These are phyloP conservation scores for Calonectria pteridis DNA, from an alignment of 2,329 filamentous ascomycete genomes.

Conservation along the genomic window DNA sequence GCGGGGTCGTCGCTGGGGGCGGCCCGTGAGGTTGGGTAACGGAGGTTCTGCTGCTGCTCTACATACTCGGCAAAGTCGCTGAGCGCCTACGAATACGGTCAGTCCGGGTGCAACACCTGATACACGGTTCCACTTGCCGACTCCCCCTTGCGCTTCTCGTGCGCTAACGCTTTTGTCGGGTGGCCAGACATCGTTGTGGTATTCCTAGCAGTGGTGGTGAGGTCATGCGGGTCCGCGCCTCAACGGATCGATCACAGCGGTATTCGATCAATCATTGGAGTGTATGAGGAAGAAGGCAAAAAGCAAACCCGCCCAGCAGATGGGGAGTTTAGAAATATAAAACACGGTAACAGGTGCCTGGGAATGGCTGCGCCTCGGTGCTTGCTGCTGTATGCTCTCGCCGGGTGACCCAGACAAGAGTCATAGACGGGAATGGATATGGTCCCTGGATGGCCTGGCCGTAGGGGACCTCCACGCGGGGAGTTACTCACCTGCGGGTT, in stretches of 20 bases:
- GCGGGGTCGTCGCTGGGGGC: conserved; percentile 43
- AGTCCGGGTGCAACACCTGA: conserved; percentile 3
- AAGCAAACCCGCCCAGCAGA: neutral
- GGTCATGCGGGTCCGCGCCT: conserved; percentile 37
- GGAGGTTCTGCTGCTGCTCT: conserved; percentile 87
- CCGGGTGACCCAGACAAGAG: conserved; percentile 43
- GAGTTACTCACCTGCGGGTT: conserved; percentile 37
- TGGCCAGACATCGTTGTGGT: conserved; percentile 63
- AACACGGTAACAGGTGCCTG: conserved; percentile 14
- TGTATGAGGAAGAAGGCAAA: conserved; percentile 6
- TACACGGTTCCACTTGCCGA: conserved; percentile 66
- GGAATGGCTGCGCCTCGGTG: conserved; percentile 31
- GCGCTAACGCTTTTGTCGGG: conserved; percentile 72
- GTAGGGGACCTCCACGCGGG: conserved; percentile 32
- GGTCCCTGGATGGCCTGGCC: conserved; percentile 15
- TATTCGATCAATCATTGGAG: conserved; percentile 48
- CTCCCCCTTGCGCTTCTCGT: conserved; percentile 89
- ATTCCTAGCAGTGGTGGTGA: conserved; percentile 38
- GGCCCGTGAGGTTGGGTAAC: conserved; percentile 64
- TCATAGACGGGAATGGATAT: conserved; percentile 36
- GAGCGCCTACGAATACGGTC: conserved; percentile 68
- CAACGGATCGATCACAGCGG: conserved; percentile 28
- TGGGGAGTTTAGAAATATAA: conserved; percentile 16
- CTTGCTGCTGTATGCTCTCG: conserved; percentile 15
- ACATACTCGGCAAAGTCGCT: conserved; percentile 99